Percentiles rank a stretch among this genome's conserved stretches.
Evolutionary conservation across 805 yeast species (phyloP).

Genomic region (Cyberlindnera japonica): DNA sequence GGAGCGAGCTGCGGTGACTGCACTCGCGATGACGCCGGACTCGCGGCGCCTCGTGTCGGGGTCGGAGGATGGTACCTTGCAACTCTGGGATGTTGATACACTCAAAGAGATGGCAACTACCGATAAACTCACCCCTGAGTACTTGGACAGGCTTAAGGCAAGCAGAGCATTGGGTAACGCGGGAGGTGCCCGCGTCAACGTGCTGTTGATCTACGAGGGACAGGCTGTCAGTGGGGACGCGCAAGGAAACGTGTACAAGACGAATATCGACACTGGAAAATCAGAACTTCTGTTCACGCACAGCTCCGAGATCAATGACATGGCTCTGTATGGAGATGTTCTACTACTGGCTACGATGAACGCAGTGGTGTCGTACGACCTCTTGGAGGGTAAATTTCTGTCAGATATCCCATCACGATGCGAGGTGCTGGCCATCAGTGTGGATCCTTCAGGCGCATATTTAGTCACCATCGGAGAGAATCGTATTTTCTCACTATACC

Average conservation of each 20-base stretch:
- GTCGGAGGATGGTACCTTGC: slow-evolving; percentile 10
- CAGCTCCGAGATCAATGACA: slow-evolving; percentile 18
- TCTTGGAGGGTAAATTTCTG: slow-evolving; percentile 5
- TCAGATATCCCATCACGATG: slow-evolving; percentile 21
- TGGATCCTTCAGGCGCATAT: slow-evolving; percentile 24
- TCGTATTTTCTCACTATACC: slow-evolving; percentile 18
- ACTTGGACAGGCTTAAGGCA: slow-evolving; percentile 10
- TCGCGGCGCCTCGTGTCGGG: slow-evolving; percentile 12
- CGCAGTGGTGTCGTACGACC: slow-evolving; percentile 15
- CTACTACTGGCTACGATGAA: slow-evolving; percentile 19
- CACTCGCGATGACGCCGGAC: slow-evolving; percentile 9
- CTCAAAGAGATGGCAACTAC: slow-evolving; percentile 13
- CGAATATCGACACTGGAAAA: slow-evolving; percentile 6
- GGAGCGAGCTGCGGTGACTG: slow-evolving; percentile 3
- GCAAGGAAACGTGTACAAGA: slow-evolving; percentile 16
- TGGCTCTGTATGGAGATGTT: slow-evolving; percentile 8
- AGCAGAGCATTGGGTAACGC: slow-evolving; percentile 2
- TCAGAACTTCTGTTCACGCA: slow-evolving; percentile 12
- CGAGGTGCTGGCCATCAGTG: slow-evolving; percentile 19
- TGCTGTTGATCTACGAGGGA: slow-evolving; percentile 3
- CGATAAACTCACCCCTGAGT: slow-evolving; percentile 7
- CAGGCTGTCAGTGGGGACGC: slow-evolving; percentile 17
- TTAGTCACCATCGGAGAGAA: slow-evolving; percentile 26
- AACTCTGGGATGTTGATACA: slow-evolving; percentile 19
- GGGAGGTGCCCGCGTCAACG: slow-evolving; percentile 6